Evolutionary conservation across 208 protist genomes (phyloP), one percentile per base, ranked within the genome.

Genomic region (Crithidia acanthocephali): DNA sequence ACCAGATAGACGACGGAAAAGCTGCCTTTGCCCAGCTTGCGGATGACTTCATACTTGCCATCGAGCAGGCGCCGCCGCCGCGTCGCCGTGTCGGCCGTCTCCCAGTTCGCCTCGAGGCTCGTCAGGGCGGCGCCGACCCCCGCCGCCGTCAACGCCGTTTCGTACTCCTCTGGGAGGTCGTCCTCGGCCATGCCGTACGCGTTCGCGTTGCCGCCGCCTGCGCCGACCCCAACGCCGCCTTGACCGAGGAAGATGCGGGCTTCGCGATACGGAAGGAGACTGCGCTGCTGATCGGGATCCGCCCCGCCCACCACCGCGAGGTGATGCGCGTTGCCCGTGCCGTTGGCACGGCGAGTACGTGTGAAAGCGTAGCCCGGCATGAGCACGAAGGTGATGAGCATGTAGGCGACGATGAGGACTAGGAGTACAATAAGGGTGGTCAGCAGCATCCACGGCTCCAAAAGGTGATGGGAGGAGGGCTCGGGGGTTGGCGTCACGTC

Each of bases 1-100:
- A 92, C 86, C 32, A 92, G 62, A 58, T 87, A 92, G 8, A 92
- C 86, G 0, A 88, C 74, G 6, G 80, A 87, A 53, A 89, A 92
- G 77, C 81, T 85, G 55, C 84, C 84, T 10, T 66, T 66, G 25
- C 84, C 86, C 13, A 90, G 76, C 42, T 76, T 65, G 37, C 68
- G 72, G n/a, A 88, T 45, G 3, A 88, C 72, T 2, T 78, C 72
- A 62, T 92, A 92, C 66, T 72, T 72, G 53, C 66, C 66, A 8
- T 72, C 66, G 18, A 72, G 47, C 44, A 72, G 45, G 3, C 45
- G 53, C 13, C 45, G 66, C 20, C 47, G 65, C 15, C 27, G 63
- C 23, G 64, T 50, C 2, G 56, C 56, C 8, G 55, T 42, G 42
- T 42, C 64, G 8, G 32, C 13, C 15, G 37, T 22, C 23, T 59